These are phyloP conservation scores for Colletotrichum sp. DNA, from an alignment of 2,329 filamentous ascomycete species.

Conservation along the genomic window DNA sequence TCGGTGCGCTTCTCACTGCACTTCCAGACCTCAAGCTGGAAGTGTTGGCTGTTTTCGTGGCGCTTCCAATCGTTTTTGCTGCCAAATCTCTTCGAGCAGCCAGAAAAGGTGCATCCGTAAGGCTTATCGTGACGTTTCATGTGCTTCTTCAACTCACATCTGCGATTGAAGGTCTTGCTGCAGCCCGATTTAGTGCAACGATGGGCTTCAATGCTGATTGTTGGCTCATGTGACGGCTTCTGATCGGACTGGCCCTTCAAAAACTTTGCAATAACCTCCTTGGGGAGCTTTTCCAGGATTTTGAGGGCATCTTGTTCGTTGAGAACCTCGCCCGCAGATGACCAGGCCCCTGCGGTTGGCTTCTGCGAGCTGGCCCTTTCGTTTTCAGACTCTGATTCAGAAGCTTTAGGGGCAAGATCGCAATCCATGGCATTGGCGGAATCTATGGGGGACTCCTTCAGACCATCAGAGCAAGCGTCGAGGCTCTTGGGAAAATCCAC, in stretches of 20 bases:
- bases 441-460: neutral
- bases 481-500: neutral
- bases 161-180: conserved; percentile 51
- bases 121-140: conserved; percentile 80
- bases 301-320: conserved; percentile 13
- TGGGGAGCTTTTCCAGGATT: conserved; percentile 32
- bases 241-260: conserved; percentile 31
- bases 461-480: neutral
- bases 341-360: neutral
- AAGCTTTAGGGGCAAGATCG: neutral
- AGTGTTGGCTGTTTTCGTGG: conserved; percentile 84
- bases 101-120: conserved; percentile 78
- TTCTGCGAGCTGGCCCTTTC: neutral
- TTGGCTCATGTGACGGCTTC: conserved; percentile 19
- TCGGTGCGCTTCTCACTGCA: conserved; percentile 54
- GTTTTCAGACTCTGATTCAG: neutral
- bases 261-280: conserved; percentile 19
- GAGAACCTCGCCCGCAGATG: neutral
- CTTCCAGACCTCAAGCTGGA: conserved; percentile 72
- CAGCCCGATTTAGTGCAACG: conserved; percentile 35
- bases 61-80: conserved; percentile 95
- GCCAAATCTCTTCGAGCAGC: conserved; percentile 79
- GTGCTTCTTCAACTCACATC: conserved; percentile 75
- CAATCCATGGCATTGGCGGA: neutral
- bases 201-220: neutral